Base-by-base conservation (phyloP, 2,329 filamentous ascomycete species). In the Microsporum audouinii region DNA sequence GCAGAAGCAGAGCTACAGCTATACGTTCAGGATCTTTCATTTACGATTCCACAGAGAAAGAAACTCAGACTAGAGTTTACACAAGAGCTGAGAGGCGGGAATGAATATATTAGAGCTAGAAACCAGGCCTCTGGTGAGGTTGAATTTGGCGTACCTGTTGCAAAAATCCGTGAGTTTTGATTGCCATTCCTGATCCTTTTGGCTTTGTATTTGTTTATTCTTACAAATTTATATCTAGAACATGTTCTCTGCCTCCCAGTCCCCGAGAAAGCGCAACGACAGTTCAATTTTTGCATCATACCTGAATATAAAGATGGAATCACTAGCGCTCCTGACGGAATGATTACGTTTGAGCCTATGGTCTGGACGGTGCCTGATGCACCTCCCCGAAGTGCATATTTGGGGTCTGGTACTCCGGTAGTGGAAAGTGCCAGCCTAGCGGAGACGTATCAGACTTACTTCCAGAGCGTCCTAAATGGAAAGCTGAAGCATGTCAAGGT, bases 221-320 rank as follows among this genome's bases (percentile, higher is more conserved):
- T 17, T 60, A 27, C 3, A 8, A 8, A 8, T 38, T 58, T 38
- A 1, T 2, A 47, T 59, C 3, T 41, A 75, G 82, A 82, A 59
- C 80, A 85, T 68, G 75, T 82, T 57, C 76, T 86, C 65, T 84
- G 82, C 66, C 75, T 86, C 43, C 83, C 84, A 0, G 79, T 86
- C 1, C 84, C 84, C 3, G 84, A 86, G 66, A 86, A 86, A 68
- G 78, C 82, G 2, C 81, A 84, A 63, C 80, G 81, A 60, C 82
- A 85, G 66, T 82, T 82, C 71, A 84, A 84, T 66, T 86, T 85
- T 68, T 80, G 84, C 67, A 71, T 86, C 47, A 76, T 86, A 45
- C 82, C 84, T 1, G 71, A 77, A 33, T 75, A 77, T 58, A 78
- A 74, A 17, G 76, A 82, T 65, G 79, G 79, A 43, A 74, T 82